phyloP scores from a whole-genome alignment of 805 yeast species.

The Ascoidea tarda region DNA sequence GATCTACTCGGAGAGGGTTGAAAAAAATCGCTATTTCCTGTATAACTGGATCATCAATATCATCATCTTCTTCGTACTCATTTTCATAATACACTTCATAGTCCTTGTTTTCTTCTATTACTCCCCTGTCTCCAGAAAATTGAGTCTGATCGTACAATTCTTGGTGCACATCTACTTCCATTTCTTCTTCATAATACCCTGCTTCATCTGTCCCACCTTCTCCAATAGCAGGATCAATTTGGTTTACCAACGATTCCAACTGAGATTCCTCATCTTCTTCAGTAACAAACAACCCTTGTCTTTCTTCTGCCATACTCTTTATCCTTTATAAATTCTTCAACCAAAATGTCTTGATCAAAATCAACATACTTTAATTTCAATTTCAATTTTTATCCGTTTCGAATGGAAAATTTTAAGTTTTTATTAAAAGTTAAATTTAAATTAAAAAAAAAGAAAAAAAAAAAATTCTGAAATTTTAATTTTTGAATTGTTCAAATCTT shows the following conservation, averaged over 20 bases:
- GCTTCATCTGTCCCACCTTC: neutral
- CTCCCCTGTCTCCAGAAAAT: no score
- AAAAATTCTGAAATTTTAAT: no score
- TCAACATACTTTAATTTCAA: no score
- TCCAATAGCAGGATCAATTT: neutral
- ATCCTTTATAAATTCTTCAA: neutral
- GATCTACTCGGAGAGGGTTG: slow-evolving; percentile 10
- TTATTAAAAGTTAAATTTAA: no score
- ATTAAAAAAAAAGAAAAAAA: neutral
- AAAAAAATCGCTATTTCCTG: slow-evolving; percentile 45
- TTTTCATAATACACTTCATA: slow-evolving; percentile 5
- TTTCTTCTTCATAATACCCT: neutral
- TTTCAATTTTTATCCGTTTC: no score
- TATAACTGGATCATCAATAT: slow-evolving; percentile 46
- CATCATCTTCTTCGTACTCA: slow-evolving; percentile 12
- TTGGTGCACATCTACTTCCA: neutral
- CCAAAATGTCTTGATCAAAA: no score
- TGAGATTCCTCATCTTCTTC: neutral
- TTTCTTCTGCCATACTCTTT: neutral
- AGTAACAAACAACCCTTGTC: neutral
- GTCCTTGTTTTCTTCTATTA: slow-evolving; percentile 6
- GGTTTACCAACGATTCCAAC: neutral
- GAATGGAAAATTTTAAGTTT: no score
- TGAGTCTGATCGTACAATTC: no score
- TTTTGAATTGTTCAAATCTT: no score